phyloP scores from a whole-genome alignment of 139 green algal species.

The Chlamydomonas sphaeroides region DNA sequence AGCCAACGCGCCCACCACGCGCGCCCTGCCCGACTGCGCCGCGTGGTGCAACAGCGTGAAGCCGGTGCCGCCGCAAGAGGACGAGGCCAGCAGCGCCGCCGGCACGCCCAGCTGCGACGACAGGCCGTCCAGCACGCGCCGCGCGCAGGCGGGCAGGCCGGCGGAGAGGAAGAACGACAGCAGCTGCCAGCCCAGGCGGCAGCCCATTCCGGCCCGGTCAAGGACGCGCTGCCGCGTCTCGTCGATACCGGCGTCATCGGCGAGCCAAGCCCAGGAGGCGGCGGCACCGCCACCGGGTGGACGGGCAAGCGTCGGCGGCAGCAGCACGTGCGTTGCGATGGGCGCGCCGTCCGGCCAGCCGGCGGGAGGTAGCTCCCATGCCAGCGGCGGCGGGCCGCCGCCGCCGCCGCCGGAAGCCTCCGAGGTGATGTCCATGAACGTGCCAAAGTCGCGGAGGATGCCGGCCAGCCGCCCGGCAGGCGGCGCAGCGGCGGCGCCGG shows the following conservation, averaged over 20 bases:
- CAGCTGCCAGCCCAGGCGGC: slow-evolving; percentile 2
- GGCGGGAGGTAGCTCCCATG: too few relatives aligned
- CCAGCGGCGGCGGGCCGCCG: too few relatives aligned
- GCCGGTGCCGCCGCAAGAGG: not conserved
- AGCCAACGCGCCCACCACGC: not conserved
- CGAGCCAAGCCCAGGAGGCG: too few relatives aligned
- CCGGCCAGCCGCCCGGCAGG: too few relatives aligned
- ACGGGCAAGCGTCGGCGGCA: too few relatives aligned
- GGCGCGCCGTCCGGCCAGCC: too few relatives aligned
- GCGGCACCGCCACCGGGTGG: too few relatives aligned
- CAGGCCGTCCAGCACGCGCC: slow-evolving; percentile 5
- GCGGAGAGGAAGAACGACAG: not conserved
- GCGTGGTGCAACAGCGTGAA: slow-evolving; percentile 26
- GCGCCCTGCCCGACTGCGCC: not conserved
- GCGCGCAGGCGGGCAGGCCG: not conserved
- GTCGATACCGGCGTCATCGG: too few relatives aligned
- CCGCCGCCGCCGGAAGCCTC: too few relatives aligned
- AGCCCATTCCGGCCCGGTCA: not conserved
- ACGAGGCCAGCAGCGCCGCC: not conserved
- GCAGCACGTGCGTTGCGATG: too few relatives aligned
- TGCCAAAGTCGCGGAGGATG: slow-evolving; percentile 22
- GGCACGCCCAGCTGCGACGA: not conserved
- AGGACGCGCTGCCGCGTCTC: too few relatives aligned
- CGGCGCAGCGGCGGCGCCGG: too few relatives aligned
- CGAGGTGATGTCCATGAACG: slow-evolving; percentile 15